Conservation (phyloP, 371 early-diverging fungal species). For the Parasitella parasitica region DNA sequence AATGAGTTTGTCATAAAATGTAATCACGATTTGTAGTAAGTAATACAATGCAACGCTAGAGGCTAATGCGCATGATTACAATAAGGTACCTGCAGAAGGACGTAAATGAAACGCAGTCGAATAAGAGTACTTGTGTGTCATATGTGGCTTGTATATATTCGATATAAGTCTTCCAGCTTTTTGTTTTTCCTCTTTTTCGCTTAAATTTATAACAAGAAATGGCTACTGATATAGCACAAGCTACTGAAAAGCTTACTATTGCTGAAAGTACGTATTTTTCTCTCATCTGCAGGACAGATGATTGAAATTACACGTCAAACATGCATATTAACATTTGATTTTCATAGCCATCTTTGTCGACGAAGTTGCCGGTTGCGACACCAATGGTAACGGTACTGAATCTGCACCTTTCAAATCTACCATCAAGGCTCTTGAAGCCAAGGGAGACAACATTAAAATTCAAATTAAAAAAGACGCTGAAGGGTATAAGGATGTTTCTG, state of each 20-base stretch:
- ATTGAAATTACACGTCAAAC: background rate
- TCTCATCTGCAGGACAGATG: background rate
- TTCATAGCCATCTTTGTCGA: slow-evolving; percentile 58
- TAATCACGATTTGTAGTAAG: too few relatives aligned
- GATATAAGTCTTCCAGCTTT: background rate
- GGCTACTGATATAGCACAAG: slow-evolving; percentile 27
- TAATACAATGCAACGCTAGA: too few relatives aligned
- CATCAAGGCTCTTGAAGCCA: slow-evolving; percentile 61
- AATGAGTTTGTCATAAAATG: too few relatives aligned
- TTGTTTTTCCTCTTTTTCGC: background rate
- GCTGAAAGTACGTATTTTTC: slow-evolving; percentile 22
- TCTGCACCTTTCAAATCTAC: slow-evolving; percentile 70
- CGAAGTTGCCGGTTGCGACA: slow-evolving; percentile 75
- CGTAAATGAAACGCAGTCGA: background rate
- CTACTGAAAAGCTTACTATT: slow-evolving; percentile 27
- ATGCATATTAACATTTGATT: background rate
- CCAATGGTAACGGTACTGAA: slow-evolving; percentile 63
- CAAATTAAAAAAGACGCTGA: slow-evolving; percentile 70
- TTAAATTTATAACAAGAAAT: slow-evolving; percentile 3
- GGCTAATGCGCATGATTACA: too few relatives aligned
- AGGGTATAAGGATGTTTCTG: slow-evolving; percentile 78
- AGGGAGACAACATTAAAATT: slow-evolving; percentile 56
- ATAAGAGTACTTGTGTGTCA: background rate
- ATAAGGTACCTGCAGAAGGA: too few relatives aligned
- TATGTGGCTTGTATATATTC: background rate